Evolutionary conservation across 148 eudicot species (phyloP).

Genomic region (Rhododendron vialii): DNA sequence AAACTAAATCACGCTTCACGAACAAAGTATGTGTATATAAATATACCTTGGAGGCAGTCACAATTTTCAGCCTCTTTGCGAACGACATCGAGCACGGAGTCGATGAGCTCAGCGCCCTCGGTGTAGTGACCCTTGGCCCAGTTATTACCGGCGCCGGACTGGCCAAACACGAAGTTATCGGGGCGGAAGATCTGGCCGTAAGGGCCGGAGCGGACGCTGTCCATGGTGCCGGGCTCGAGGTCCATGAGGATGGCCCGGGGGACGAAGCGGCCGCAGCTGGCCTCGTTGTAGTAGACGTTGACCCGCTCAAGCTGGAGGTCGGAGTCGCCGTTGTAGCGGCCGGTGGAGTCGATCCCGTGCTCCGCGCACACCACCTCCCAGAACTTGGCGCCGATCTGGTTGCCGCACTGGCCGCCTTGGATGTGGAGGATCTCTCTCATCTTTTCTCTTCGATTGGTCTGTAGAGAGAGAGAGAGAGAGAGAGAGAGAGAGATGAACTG

Average conservation of each 20-base stretch:
- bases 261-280: slow-evolving; percentile 44
- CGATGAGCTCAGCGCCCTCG: slow-evolving; percentile 46
- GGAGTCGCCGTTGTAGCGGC: slow-evolving; percentile 33
- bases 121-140: slow-evolving; percentile 53
- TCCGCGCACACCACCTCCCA: slow-evolving; percentile 26
- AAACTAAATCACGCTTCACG: neutral
- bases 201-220: slow-evolving; percentile 42
- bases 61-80: slow-evolving; percentile 47
- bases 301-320: slow-evolving; percentile 41
- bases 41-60: slow-evolving; percentile 42
- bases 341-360: slow-evolving; percentile 45
- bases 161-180: slow-evolving; percentile 43
- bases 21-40: neutral
- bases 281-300: slow-evolving; percentile 54
- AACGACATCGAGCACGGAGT: slow-evolving; percentile 48
- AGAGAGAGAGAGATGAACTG: neutral
- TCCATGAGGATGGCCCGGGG: slow-evolving; percentile 50
- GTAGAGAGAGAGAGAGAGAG: neutral
- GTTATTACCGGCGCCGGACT: slow-evolving; percentile 44
- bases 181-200: slow-evolving; percentile 51
- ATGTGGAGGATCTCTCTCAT: slow-evolving; percentile 52
- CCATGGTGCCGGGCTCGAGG: slow-evolving; percentile 57
- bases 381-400: slow-evolving; percentile 19
- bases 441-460: neutral
- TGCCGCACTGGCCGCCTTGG: slow-evolving; percentile 25